Conservation (phyloP, 352 stramenopile genomes). For the Phytophthora fragariae region DNA sequence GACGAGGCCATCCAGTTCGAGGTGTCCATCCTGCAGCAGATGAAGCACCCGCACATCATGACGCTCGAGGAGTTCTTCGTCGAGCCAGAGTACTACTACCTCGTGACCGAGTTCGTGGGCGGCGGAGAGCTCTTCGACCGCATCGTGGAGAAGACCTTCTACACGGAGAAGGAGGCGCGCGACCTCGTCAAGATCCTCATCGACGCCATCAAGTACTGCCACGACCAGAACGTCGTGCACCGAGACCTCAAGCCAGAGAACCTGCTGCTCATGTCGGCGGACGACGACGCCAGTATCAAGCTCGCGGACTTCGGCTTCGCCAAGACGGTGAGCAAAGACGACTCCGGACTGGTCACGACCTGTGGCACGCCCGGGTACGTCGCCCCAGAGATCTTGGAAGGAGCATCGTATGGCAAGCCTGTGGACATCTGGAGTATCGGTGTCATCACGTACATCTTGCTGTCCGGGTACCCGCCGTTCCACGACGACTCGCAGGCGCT, state of each 20-base stretch:
- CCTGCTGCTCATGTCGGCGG: constrained; percentile 80
- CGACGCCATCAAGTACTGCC: constrained; percentile 87
- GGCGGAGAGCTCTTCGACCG: constrained; percentile 92
- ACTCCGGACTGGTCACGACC: constrained; percentile 70
- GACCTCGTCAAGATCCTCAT: constrained; percentile 86
- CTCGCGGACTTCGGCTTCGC: constrained; percentile 95
- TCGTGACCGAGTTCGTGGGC: constrained; percentile 89
- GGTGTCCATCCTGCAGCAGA: constrained; percentile 83
- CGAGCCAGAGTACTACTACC: constrained; percentile 89
- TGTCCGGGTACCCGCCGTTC: constrained; percentile 87
- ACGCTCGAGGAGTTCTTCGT: constrained; percentile 91
- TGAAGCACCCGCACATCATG: constrained; percentile 93
- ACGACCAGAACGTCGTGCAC: constrained; percentile 88
- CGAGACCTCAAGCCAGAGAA: constrained; percentile 90
- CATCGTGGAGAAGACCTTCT: constrained; percentile 90
- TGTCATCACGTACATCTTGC: constrained; percentile 92
- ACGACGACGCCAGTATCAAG: constrained; percentile 92
- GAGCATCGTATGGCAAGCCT: constrained; percentile 79
- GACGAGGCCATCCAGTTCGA: constrained; percentile 82
- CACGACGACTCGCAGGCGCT: constrained; percentile 95
- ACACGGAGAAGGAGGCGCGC: constrained; percentile 87
- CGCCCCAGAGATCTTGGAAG: constrained; percentile 86
- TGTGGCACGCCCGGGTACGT: constrained; percentile 86
- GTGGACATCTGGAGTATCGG: constrained; percentile 91
- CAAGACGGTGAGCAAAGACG: constrained; percentile 80